Evolutionary conservation across 2,329 filamentous ascomycete genomes (phyloP).

Genomic region (Periconia sp.): DNA sequence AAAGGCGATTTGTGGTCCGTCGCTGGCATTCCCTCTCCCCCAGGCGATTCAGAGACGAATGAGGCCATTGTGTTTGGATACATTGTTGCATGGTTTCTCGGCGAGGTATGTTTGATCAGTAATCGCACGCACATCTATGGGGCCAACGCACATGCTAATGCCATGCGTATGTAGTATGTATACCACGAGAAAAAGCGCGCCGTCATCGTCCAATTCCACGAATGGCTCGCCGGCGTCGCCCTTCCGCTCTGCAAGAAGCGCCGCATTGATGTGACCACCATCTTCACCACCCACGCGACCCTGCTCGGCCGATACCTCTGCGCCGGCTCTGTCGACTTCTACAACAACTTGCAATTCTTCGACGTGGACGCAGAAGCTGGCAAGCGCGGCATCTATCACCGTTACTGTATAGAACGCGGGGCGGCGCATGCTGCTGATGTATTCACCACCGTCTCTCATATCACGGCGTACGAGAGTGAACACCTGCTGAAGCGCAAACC

Average conservation of each 20-base stretch:
- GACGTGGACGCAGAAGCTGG: constrained; percentile 96
- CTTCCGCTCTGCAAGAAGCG: constrained; percentile 90
- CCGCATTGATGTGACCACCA: constrained; percentile 94
- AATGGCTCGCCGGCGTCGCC: constrained; percentile 95
- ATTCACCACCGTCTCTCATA: constrained; percentile 98
- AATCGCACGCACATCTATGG: neutral
- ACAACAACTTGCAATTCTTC: constrained; percentile 97
- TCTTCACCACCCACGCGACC: constrained; percentile 97
- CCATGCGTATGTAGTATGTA: constrained; percentile 66
- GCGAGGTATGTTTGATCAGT: constrained; percentile 69
- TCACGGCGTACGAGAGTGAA: constrained; percentile 97
- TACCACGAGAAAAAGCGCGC: constrained; percentile 89
- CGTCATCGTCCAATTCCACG: constrained; percentile 97
- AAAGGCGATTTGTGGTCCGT: constrained; percentile 93
- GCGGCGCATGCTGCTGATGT: constrained; percentile 91
- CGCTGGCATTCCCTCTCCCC: constrained; percentile 90
- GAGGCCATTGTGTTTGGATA: constrained; percentile 98
- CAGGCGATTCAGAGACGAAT: constrained; percentile 91
- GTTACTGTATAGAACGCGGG: constrained; percentile 96
- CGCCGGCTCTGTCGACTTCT: constrained; percentile 96
- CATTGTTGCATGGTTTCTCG: constrained; percentile 94
- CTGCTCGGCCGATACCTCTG: constrained; percentile 94
- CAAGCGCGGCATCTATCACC: constrained; percentile 97
- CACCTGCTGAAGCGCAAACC: constrained; percentile 97
- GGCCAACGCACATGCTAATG: neutral